Evolutionary conservation across 129 eudicot genomes (phyloP).

Genomic region (Artemisia tridentata): DNA sequence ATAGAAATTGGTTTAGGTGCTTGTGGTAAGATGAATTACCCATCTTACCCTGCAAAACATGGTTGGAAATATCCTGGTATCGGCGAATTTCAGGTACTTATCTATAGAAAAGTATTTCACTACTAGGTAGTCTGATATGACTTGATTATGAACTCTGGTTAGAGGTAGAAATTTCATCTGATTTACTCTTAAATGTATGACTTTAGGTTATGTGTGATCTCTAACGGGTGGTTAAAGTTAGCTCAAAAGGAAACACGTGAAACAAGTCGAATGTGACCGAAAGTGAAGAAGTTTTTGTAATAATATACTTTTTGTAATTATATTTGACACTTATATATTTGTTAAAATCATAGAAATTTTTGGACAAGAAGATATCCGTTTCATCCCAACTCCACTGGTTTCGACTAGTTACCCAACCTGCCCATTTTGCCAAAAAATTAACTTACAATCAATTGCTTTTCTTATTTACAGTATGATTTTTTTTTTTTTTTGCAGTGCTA

Average conservation of each 20-base stretch:
- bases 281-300: too few species aligned
- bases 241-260: background rate
- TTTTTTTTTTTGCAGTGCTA: slow-evolving; percentile 75
- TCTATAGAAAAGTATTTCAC: background rate
- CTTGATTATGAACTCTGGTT: background rate
- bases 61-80: slow-evolving; percentile 94
- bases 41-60: slow-evolving; percentile 75
- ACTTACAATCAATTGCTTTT: too few species aligned
- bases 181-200: background rate
- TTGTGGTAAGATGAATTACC: slow-evolving; percentile 78
- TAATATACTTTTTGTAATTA: background rate
- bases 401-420: too few species aligned
- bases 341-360: too few species aligned
- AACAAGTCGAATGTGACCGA: background rate
- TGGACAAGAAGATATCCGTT: too few species aligned
- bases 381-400: too few species aligned
- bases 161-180: slow-evolving; percentile 1
- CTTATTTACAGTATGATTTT: background rate
- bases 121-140: background rate
- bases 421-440: too few species aligned
- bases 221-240: background rate
- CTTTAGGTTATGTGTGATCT: background rate
- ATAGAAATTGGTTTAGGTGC: slow-evolving; percentile 87
- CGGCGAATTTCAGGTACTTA: slow-evolving; percentile 82
- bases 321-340: background rate